Conservation (phyloP, 2,329 filamentous ascomycete species). For the Fusarium continuum region DNA sequence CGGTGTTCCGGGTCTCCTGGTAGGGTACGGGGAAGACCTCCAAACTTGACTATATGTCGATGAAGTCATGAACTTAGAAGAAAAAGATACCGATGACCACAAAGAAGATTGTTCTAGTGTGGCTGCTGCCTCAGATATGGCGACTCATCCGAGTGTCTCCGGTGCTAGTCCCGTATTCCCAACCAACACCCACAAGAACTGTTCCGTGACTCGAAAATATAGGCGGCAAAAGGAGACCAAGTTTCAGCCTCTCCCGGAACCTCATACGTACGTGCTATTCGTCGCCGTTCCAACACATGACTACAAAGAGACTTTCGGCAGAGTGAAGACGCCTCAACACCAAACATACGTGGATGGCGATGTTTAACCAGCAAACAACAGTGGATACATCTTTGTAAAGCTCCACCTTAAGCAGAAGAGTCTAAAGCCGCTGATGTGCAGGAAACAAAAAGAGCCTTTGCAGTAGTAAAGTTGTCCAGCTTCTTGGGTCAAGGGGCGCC, state of each 20-base stretch:
- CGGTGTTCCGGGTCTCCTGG: neutral
- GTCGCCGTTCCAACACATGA: too few relatives aligned
- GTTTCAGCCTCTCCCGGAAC: neutral
- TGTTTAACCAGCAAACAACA: neutral
- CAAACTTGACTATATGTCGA: neutral
- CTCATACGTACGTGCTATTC: neutral
- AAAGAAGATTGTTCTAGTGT: accelerated
- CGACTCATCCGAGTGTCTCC: neutral
- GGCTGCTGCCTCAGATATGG: neutral
- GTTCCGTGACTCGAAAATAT: neutral
- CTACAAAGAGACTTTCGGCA: neutral
- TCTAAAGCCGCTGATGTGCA: constrained; percentile 18
- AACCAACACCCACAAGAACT: neutral
- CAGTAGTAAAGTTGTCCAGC: neutral
- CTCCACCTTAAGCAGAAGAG: neutral
- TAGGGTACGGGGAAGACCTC: neutral
- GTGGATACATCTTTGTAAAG: neutral
- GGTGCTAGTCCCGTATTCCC: neutral
- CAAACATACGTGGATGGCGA: neutral
- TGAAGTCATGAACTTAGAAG: neutral
- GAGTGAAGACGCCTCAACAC: constrained; percentile 1
- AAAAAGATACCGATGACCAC: too few relatives aligned
- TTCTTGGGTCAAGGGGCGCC: constrained; percentile 7
- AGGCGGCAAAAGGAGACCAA: neutral
- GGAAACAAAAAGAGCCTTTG: neutral